These are phyloP conservation scores for Trifolium subterraneum DNA, from an alignment of 306 rosid species.

Conservation along the genomic window DNA sequence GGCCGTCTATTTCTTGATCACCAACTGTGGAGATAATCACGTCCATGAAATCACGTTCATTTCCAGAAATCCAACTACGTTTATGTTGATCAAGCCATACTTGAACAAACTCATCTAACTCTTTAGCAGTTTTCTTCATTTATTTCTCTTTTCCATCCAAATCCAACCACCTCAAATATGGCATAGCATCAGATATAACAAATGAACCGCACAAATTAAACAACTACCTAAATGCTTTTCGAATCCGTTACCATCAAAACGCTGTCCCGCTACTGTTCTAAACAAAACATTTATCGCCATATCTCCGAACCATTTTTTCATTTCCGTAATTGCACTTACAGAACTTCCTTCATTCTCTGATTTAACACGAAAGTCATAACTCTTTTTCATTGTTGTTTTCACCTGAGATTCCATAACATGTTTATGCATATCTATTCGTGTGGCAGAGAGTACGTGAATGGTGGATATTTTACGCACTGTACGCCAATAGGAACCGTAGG, in stretches of 20 bases:
- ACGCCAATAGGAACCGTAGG: slow-evolving; percentile 58
- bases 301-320: slow-evolving; percentile 50
- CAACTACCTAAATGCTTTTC: no score
- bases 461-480: slow-evolving; percentile 40
- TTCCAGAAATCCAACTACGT: no score
- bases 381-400: slow-evolving; percentile 20
- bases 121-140: no score
- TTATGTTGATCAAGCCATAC: no score
- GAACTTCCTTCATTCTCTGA: not conserved
- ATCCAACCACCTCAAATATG: no score
- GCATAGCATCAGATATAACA: no score
- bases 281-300: slow-evolving; percentile 21
- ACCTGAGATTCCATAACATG: slow-evolving; percentile 39
- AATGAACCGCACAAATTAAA: no score
- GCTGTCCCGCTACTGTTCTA: slow-evolving; percentile 38
- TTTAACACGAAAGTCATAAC: not conserved
- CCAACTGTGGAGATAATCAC: no score
- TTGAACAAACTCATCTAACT: no score
- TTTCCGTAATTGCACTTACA: slow-evolving; percentile 21
- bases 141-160: no score
- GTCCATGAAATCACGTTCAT: no score
- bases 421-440: slow-evolving; percentile 29
- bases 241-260: slow-evolving; percentile 13
- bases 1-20: no score
- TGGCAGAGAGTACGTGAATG: slow-evolving; percentile 37